Base-by-base conservation (phyloP, 1,284 basidiomycete species). In the Malassezia sp. region DNA sequence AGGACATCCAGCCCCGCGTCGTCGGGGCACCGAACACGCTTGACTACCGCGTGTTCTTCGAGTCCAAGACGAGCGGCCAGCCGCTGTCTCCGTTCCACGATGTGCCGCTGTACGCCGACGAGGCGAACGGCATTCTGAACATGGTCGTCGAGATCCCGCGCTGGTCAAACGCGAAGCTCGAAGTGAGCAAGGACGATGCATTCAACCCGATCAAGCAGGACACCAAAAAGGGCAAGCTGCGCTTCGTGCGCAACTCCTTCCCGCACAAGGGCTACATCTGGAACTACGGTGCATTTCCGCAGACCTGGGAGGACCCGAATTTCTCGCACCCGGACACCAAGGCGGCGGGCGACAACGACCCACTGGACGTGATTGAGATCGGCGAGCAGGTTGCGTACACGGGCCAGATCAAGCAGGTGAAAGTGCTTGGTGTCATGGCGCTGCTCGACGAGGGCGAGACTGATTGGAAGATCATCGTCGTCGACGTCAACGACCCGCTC, bases 151-250 rank as follows among this genome's bases (percentile, higher is more conserved):
- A 97, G 76, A 84, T 99, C 53, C 93, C 93, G 42, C 84, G 93
- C 68, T 99, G 93, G 93, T 95, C 90, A 73, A 97, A 97, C 78
- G 73, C 67, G 53, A 95, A 95, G 80, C 83, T 93, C 80, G 91
- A 97, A 76, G 93, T 95, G 74, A 89, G 79, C 74, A 96, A 95
- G 76, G 88, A 93, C 71, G 91, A 97, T 73, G 53, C 79, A 24
- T 88, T 97, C 80, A 99, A 99, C 76, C 89, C 90, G 62, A 95
- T 99, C 83, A 89, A 93, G 75, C 93, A 99, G 77, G 89, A 93
- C 72, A 82, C 84, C 72, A 93, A 91, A 76, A 88, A 85, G 57
- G 88, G 88, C 70, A 89, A 86, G 73, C 76, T 97, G 72, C 85
- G 93, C 66, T 97, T 79, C 74, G 93, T 99, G 57, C 84, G 93